Conservation (phyloP, 345 rosid species). For the Camelina neglecta region DNA sequence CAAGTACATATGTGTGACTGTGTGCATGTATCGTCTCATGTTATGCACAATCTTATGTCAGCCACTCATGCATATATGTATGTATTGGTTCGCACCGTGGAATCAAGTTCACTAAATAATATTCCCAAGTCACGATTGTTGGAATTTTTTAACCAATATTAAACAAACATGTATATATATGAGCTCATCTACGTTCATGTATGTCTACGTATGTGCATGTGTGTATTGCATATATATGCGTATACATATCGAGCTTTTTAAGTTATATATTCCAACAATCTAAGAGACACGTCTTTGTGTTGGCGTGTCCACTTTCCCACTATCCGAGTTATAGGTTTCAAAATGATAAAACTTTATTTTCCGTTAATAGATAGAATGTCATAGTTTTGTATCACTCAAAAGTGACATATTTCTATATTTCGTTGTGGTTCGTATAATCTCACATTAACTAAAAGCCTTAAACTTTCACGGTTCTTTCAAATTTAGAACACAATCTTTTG, state of each 20-base stretch:
- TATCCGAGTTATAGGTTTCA: neutral
- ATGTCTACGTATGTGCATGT: slow-evolving; percentile 6
- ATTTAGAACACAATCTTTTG: neutral
- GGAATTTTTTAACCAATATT: neutral
- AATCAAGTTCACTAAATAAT: slow-evolving; percentile 29
- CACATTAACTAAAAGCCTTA: neutral
- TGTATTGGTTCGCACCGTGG: slow-evolving; percentile 10
- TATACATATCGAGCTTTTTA: slow-evolving; percentile 1
- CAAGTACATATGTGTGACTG: neutral
- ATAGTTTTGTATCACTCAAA: neutral
- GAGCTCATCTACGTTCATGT: neutral
- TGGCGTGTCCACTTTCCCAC: slow-evolving; percentile 22
- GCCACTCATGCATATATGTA: neutral
- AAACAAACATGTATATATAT: neutral
- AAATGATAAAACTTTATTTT: neutral
- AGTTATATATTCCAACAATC: neutral
- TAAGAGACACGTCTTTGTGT: slow-evolving; percentile 7
- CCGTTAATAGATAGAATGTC: neutral
- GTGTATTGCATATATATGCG: slow-evolving; percentile 7
- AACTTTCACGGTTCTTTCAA: neutral
- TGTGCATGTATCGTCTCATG: slow-evolving; percentile 29
- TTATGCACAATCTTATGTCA: neutral
- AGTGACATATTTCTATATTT: neutral
- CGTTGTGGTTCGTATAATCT: neutral
- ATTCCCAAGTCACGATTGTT: slow-evolving; percentile 13